Base-by-base conservation (phyloP, 805 yeast species). In the Nakazawaea populi region DNA sequence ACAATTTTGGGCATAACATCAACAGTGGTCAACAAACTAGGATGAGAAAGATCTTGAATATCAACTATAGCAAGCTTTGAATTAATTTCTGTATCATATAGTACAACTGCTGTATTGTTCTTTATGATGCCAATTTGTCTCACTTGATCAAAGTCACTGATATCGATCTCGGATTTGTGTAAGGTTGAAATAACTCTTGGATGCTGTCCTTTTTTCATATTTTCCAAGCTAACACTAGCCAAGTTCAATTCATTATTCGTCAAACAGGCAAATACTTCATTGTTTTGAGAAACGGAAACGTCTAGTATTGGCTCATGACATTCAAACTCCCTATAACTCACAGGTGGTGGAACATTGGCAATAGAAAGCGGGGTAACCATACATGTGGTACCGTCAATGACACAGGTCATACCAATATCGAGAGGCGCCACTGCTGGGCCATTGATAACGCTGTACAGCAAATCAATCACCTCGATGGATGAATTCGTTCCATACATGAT, bases 321-420 rank as follows among this genome's bases (percentile, higher is more conserved):
- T 8, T 75, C 79, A 47, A 89, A 66, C 46, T 83, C 87, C 52
- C 95, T 76, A 61, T 76, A 85, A 28, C 88, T 77, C 62, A 89
- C 81, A 42, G 99, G 99, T 0, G 99, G 99, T 4, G 99, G 99
- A 9, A 89, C 92, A 62, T 84, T 89, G 1, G 96, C 96, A 32
- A 83, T 63, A 1, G 86, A 76, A 37, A 94, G 72, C 0, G 98
- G 97, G 0, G 99, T 92, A 27, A 90, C 68, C 56, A 82, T 79
- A 11, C 85, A 78, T 10, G 76, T 73, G 1, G 65, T 58, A 1
- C 97, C 97, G 69, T 94, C 98, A 36, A 85, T 73, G 0, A 92
- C 97, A 24, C 87, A 69, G 8, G 82, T 79, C 74, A 87, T 81
- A 45, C 99, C 98, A 30, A 77, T 61, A 63, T 89, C 97, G 51